Percentiles rank a stretch among this genome's conserved stretches.
Conservation (phyloP, 2,329 filamentous ascomycete genomes). For the Hirsutella rhossiliensis region DNA sequence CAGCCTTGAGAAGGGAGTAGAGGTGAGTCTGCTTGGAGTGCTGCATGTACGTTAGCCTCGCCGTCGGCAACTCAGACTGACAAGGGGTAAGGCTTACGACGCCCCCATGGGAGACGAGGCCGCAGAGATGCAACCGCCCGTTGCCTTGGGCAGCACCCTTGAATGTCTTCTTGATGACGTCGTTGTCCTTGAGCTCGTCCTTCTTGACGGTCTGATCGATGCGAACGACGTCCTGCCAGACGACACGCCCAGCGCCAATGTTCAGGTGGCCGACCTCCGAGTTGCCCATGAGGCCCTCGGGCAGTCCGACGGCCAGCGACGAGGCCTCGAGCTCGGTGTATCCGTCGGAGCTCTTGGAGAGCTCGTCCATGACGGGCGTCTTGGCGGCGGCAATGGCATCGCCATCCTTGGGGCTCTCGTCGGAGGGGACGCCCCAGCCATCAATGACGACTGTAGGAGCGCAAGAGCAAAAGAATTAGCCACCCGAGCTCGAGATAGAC, state of each 20-base stretch:
- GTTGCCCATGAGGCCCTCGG: constrained; percentile 97
- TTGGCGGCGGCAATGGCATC: constrained; percentile 92
- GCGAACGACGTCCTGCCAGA: constrained; percentile 96
- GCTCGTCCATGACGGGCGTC: constrained; percentile 89
- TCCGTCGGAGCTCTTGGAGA: constrained; percentile 70
- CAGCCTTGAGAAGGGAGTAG: constrained; percentile 74
- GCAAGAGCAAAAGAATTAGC: constrained; percentile 45
- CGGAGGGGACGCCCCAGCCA: constrained; percentile 85
- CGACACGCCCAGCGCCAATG: constrained; percentile 92
- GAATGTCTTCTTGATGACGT: constrained; percentile 67
- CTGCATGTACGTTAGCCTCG: constrained; percentile 21
- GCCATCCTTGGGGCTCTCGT: constrained; percentile 71
- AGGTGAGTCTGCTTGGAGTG: constrained; percentile 95
- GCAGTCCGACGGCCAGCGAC: constrained; percentile 87
- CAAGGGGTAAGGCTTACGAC: constrained; percentile 43
- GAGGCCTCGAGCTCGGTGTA: constrained; percentile 93
- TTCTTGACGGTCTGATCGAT: constrained; percentile 92
- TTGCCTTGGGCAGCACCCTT: constrained; percentile 74
- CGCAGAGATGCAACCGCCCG: constrained; percentile 82
- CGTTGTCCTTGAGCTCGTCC: constrained; percentile 61
- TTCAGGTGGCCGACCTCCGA: constrained; percentile 98
- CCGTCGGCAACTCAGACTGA: background rate
- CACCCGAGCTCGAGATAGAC: constrained; percentile 44
- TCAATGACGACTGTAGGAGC: constrained; percentile 81
- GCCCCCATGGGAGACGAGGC: constrained; percentile 88